Evolutionary conservation across 495 filamentous ascomycete genomes (phyloP).

Genomic region (Trypethelium eluteriae): DNA sequence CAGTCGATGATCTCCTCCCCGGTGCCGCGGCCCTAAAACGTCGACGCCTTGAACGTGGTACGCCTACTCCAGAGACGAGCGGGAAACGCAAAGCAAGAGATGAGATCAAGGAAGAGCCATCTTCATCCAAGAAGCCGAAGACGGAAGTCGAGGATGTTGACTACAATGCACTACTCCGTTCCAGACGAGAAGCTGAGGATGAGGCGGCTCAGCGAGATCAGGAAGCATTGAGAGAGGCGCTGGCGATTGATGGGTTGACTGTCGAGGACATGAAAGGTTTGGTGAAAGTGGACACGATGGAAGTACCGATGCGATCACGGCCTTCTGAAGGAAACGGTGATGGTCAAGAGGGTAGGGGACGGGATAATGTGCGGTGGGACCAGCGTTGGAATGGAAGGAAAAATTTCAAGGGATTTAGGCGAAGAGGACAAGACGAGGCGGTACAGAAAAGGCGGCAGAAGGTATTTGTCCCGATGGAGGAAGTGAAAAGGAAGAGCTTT

Average conservation of each 20-base stretch:
- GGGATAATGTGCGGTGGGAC: conserved; percentile 60
- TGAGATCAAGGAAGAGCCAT: conserved; percentile 34
- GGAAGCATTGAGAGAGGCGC: conserved; percentile 44
- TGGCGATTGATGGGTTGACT: conserved; percentile 48
- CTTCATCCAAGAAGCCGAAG: conserved; percentile 17
- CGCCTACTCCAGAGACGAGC: background rate
- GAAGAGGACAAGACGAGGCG: conserved; percentile 46
- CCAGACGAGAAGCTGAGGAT: conserved; percentile 62
- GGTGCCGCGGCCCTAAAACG: conserved; percentile 66
- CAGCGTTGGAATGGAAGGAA: conserved; percentile 89
- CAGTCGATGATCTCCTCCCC: conserved; percentile 60
- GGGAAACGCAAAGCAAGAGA: background rate
- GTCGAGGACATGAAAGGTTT: conserved; percentile 65
- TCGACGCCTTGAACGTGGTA: conserved; percentile 28
- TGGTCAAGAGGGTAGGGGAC: conserved; percentile 30
- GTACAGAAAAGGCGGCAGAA: conserved; percentile 43
- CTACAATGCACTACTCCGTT: conserved; percentile 59
- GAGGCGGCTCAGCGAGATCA: conserved; percentile 52
- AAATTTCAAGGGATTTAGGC: conserved; percentile 90
- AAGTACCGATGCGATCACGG: conserved; percentile 39
- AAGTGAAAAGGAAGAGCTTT: conserved; percentile 68
- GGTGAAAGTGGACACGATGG: conserved; percentile 75
- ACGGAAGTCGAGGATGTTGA: conserved; percentile 46
- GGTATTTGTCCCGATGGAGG: conserved; percentile 72
- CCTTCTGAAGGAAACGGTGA: conserved; percentile 29